Evolutionary conservation across 2,329 filamentous ascomycete genomes (phyloP).

Genomic region (Fusarium oxysporum): DNA sequence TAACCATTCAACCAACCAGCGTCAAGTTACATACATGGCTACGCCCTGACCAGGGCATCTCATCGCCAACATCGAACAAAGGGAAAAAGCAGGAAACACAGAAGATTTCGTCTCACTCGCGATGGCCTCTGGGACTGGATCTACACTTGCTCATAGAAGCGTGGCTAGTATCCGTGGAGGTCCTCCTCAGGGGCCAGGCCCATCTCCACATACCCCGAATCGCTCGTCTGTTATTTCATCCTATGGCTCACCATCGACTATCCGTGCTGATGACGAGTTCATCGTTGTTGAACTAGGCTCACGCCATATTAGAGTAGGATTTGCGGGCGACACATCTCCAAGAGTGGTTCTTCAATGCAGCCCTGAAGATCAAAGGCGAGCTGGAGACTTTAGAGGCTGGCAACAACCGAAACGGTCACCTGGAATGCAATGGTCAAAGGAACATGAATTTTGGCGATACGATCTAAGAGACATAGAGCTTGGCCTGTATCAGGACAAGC

Average conservation of each 20-base stretch:
- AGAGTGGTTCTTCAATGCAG: slow-evolving; percentile 78
- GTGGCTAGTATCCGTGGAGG: slow-evolving; percentile 67
- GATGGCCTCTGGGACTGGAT: slow-evolving; percentile 60
- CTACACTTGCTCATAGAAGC: slow-evolving; percentile 66
- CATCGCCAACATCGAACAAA: slow-evolving; percentile 25
- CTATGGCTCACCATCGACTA: slow-evolving; percentile 69
- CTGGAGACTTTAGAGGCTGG: slow-evolving; percentile 85
- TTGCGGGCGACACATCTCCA: slow-evolving; percentile 84
- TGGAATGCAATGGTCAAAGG: slow-evolving; percentile 69
- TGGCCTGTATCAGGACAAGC: slow-evolving; percentile 84
- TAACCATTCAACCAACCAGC: slow-evolving; percentile 39
- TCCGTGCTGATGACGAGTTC: slow-evolving; percentile 84
- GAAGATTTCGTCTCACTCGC: background rate
- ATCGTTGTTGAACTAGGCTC: slow-evolving; percentile 86
- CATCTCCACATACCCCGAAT: slow-evolving; percentile 71
- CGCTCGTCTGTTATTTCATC: slow-evolving; percentile 63
- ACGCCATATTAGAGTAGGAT: slow-evolving; percentile 82
- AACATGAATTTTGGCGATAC: slow-evolving; percentile 81
- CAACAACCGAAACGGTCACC: slow-evolving; percentile 59
- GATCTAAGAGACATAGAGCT: slow-evolving; percentile 81
- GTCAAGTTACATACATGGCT: slow-evolving; percentile 33
- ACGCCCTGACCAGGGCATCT: slow-evolving; percentile 25
- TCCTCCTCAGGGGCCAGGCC: slow-evolving; percentile 49
- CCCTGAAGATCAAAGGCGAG: slow-evolving; percentile 79
- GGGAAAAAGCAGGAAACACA: background rate